These are phyloP conservation scores for Hericium erinaceus DNA, from an alignment of 768 basidiomycete species.

Conservation along the genomic window DNA sequence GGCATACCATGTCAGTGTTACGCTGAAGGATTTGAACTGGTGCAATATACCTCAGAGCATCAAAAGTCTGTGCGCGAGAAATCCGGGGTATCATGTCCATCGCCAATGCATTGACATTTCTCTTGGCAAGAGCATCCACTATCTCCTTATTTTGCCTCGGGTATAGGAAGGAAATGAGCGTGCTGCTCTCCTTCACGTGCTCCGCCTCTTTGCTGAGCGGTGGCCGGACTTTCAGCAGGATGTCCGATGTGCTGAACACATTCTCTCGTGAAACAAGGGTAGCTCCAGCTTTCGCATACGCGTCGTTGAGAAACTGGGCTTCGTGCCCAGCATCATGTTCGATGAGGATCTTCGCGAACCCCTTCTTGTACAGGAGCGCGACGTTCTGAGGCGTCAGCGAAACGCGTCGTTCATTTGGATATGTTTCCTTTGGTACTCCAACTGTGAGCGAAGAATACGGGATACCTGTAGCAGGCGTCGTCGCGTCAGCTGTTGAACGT, in stretches of 20 bases:
- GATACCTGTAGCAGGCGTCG: slow-evolving; percentile 24
- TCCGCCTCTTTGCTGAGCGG: slow-evolving; percentile 60
- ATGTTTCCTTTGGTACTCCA: slow-evolving; percentile 71
- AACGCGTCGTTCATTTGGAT: slow-evolving; percentile 71
- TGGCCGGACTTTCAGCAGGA: slow-evolving; percentile 80
- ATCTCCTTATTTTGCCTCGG: slow-evolving; percentile 72
- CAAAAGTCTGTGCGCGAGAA: slow-evolving; percentile 84
- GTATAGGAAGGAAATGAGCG: slow-evolving; percentile 77
- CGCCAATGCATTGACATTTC: slow-evolving; percentile 66
- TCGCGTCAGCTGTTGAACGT: not conserved
- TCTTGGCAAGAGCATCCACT: slow-evolving; percentile 58
- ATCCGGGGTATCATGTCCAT: slow-evolving; percentile 94
- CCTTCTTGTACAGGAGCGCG: slow-evolving; percentile 70
- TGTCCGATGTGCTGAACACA: slow-evolving; percentile 60
- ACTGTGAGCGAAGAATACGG: slow-evolving; percentile 69
- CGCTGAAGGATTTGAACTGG: not conserved
- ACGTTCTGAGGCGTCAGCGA: slow-evolving; percentile 77
- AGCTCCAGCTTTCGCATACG: slow-evolving; percentile 72
- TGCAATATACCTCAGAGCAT: slow-evolving; percentile 61
- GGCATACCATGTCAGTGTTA: not conserved
- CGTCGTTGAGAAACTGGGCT: slow-evolving; percentile 76
- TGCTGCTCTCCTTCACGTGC: slow-evolving; percentile 61
- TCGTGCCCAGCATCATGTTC: slow-evolving; percentile 61
- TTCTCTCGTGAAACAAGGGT: slow-evolving; percentile 65
- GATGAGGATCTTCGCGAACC: slow-evolving; percentile 64